phyloP scores from a whole-genome alignment of 768 basidiomycete species.

The Lactarius sanguifluus region DNA sequence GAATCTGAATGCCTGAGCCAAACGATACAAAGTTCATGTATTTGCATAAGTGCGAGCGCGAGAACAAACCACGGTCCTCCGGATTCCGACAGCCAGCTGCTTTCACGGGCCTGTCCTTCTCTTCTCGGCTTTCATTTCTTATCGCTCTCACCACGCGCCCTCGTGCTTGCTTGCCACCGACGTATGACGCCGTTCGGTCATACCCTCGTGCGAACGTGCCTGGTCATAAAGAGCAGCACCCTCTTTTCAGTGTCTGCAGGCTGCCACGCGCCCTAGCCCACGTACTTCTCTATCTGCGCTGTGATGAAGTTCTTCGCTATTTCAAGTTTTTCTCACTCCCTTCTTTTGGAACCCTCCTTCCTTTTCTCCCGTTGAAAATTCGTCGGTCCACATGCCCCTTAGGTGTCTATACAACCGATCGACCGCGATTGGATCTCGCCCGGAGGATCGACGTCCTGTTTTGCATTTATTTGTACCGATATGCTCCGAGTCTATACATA shows the following conservation, averaged over 20 bases:
- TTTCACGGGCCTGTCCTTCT: constrained; percentile 9
- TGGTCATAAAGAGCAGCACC: constrained; percentile 14
- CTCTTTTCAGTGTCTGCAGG: constrained; percentile 10
- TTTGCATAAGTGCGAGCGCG: background rate
- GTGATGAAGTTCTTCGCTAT: constrained; percentile 2
- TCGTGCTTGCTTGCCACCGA: constrained; percentile 4
- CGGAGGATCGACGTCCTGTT: constrained; percentile 14
- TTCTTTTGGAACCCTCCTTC: constrained; percentile 7
- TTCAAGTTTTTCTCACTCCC: background rate
- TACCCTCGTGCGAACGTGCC: constrained; percentile 16
- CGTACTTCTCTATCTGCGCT: constrained; percentile 4
- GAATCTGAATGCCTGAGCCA: background rate
- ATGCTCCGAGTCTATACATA: background rate
- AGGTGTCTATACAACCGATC: background rate
- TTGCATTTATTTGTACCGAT: background rate
- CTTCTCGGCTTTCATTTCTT: constrained; percentile 17
- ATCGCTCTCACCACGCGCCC: constrained; percentile 1
- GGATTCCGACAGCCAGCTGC: background rate
- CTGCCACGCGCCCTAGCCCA: constrained; percentile 6
- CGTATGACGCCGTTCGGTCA: constrained; percentile 3
- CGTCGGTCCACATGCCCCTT: background rate
- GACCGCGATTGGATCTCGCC: constrained; percentile 7
- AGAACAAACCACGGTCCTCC: constrained; percentile 1
- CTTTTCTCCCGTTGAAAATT: background rate
- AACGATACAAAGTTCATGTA: constrained; percentile 4